A percentile compares a stretch with the other conserved stretches of the same genome.
These are phyloP conservation scores for Phytophthora meadii DNA, from an alignment of 352 stramenopile species.

Conservation along the genomic window DNA sequence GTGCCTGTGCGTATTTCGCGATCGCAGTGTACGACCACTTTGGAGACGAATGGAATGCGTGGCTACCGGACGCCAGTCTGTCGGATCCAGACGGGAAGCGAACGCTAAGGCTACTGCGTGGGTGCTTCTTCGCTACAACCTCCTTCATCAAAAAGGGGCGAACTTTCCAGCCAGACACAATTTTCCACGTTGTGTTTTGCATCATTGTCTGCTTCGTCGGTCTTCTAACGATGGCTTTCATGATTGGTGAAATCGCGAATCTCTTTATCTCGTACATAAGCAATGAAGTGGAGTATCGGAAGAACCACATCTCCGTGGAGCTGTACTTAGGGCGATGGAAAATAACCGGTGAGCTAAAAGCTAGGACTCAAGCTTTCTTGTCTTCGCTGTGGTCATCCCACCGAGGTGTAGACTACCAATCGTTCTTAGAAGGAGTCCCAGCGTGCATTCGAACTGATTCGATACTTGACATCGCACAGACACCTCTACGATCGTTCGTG, in stretches of 20 bases:
- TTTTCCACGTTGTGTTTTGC: conserved; percentile 38
- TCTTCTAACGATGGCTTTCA: conserved; percentile 67
- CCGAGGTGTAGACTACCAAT: conserved; percentile 66
- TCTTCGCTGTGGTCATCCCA: conserved; percentile 73
- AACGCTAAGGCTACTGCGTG: conserved; percentile 52
- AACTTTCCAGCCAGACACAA: conserved; percentile 58
- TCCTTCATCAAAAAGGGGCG: conserved; percentile 74
- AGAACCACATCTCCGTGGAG: conserved; percentile 75
- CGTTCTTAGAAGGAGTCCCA: conserved; percentile 60
- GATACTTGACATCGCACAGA: conserved; percentile 54
- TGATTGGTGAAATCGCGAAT: conserved; percentile 77
- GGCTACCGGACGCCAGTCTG: conserved; percentile 46
- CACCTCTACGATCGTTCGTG: conserved; percentile 45
- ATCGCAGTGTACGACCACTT: conserved; percentile 58
- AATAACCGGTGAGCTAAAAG: conserved; percentile 50
- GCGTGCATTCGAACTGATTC: conserved; percentile 56
- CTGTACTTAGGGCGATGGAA: conserved; percentile 63
- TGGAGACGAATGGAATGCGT: conserved; percentile 56
- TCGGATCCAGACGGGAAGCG: conserved; percentile 40
- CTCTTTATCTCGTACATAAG: conserved; percentile 78
- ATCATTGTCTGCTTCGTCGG: conserved; percentile 65
- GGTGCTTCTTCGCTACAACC: conserved; percentile 63
- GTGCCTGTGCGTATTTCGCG: conserved; percentile 59
- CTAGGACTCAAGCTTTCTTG: conserved; percentile 57
- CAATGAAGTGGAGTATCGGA: conserved; percentile 76